Conservation (phyloP, 768 basidiomycete genomes). For the Epithele typhae region DNA sequence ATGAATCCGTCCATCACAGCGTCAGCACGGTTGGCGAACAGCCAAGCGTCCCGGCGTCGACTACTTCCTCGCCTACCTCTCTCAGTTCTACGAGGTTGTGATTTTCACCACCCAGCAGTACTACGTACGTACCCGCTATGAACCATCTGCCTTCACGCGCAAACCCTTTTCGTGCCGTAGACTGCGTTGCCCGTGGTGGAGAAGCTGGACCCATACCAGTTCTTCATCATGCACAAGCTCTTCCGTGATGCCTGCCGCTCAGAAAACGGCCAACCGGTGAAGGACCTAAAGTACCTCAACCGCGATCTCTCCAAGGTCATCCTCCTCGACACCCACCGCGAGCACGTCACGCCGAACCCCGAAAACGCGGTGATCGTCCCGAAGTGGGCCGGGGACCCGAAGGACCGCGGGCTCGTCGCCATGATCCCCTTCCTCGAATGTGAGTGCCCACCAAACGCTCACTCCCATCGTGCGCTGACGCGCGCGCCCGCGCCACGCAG, state of each 20-base stretch:
- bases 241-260: constrained; percentile 90
- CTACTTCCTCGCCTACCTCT: constrained; percentile 96
- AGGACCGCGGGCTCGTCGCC: constrained; percentile 76
- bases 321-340: constrained; percentile 77
- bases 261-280: constrained; percentile 78
- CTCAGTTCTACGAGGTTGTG: constrained; percentile 97
- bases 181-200: constrained; percentile 86
- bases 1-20: constrained; percentile 54
- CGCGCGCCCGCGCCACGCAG: constrained; percentile 34
- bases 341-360: constrained; percentile 74
- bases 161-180: constrained; percentile 34
- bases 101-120: constrained; percentile 88
- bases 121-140: constrained; percentile 66
- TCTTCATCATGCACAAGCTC: constrained; percentile 85
- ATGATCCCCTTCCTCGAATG: constrained; percentile 98
- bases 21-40: constrained; percentile 93
- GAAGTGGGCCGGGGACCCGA: constrained; percentile 79
- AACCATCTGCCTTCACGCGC: not conserved
- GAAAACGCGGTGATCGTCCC: constrained; percentile 85
- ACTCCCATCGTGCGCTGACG: not conserved
- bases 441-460: constrained; percentile 31
- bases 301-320: constrained; percentile 90
- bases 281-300: constrained; percentile 95
- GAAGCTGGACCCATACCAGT: constrained; percentile 91
- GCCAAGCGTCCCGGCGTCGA: constrained; percentile 97